Evolutionary conservation across 1,139 yeast genomes (phyloP).

Genomic region (Blastobotrys capitulatus): DNA sequence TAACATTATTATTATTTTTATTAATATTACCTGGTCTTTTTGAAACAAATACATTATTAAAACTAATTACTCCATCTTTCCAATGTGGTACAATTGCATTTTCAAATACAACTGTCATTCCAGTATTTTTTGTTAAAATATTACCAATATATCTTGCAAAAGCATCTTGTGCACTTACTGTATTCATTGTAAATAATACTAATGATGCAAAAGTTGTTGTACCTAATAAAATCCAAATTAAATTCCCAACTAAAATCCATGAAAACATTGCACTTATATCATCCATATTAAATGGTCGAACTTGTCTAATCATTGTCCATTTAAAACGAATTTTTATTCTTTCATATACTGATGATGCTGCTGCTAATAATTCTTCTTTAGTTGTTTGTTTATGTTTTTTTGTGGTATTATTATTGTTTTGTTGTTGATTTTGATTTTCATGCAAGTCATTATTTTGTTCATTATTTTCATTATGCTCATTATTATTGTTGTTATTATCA

Average conservation of each 20-base stretch:
- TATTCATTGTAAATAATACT: constrained; percentile 70
- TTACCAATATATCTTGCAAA: constrained; percentile 81
- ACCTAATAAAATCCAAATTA: constrained; percentile 67
- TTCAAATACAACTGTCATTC: constrained; percentile 84
- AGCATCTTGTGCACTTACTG: constrained; percentile 85
- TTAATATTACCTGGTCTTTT: constrained; percentile 58
- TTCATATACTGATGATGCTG: constrained; percentile 46
- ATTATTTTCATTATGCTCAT: background rate
- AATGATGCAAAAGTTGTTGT: constrained; percentile 87
- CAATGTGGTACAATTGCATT: constrained; percentile 94
- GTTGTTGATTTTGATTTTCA: background rate
- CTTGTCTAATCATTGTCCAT: constrained; percentile 62
- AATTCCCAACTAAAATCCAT: constrained; percentile 86
- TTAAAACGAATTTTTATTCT: constrained; percentile 53
- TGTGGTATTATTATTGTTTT: too few species aligned
- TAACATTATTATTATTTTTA: constrained; percentile 27
- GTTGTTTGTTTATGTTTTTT: constrained; percentile 23
- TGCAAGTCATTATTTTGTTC: background rate
- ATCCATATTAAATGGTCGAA: constrained; percentile 77
- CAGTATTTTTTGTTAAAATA: constrained; percentile 75
- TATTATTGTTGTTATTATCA: background rate
- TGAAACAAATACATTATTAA: constrained; percentile 81
- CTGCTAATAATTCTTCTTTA: constrained; percentile 48
- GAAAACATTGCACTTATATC: constrained; percentile 86
- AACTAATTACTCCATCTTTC: constrained; percentile 80